These are phyloP conservation scores for Colletotrichum gigasporum DNA, from an alignment of 2,329 filamentous ascomycete genomes.

Conservation along the genomic window DNA sequence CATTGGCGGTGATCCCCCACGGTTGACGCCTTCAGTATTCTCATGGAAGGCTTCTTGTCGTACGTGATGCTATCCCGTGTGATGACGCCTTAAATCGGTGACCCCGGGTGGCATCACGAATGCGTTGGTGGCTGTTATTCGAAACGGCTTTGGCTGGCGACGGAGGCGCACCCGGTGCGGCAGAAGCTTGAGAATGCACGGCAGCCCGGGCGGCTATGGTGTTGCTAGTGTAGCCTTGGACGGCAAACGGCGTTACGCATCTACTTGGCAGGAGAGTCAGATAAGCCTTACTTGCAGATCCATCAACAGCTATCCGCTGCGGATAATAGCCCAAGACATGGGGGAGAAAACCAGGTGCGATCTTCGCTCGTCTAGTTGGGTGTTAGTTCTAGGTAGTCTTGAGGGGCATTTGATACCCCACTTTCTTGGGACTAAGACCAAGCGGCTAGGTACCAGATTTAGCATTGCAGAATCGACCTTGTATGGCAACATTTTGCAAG, in stretches of 20 bases:
- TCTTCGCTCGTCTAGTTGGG: background rate
- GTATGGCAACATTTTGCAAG: background rate
- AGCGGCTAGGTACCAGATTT: too few relatives aligned
- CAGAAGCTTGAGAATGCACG: background rate
- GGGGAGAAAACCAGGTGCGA: background rate
- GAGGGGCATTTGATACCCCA: background rate
- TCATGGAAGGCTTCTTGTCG: too few relatives aligned
- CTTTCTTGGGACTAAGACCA: too few relatives aligned
- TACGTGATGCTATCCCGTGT: background rate
- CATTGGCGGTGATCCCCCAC: too few relatives aligned
- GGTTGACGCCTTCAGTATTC: too few relatives aligned
- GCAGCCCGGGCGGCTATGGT: background rate
- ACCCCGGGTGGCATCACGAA: background rate
- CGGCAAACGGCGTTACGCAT: background rate
- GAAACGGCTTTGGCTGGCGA: background rate
- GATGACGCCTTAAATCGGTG: background rate
- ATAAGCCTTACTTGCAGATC: background rate
- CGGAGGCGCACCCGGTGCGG: background rate
- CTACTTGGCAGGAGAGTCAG: background rate
- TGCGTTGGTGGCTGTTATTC: background rate
- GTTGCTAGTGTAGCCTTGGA: background rate
- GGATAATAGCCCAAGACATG: background rate
- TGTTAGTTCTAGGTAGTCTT: background rate
- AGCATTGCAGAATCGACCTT: background rate
- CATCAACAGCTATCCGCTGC: background rate